These are phyloP conservation scores for Salix purpurea DNA, from an alignment of 345 rosid genomes.

Conservation along the genomic window DNA sequence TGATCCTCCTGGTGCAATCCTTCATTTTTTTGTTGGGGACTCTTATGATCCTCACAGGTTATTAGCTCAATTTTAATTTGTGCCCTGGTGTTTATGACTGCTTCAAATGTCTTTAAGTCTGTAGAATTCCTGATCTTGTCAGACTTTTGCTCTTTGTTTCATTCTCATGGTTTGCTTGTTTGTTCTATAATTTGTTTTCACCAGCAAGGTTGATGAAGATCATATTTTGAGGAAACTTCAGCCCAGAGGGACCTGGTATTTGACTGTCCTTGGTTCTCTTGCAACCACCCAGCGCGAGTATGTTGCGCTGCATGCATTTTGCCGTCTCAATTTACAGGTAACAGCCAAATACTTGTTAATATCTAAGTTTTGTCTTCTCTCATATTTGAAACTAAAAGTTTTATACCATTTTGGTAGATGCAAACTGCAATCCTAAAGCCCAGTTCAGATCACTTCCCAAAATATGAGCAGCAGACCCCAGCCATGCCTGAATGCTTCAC, in stretches of 20 bases:
- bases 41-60: constrained; percentile 64
- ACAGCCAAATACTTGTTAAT: neutral
- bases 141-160: neutral
- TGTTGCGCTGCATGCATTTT: constrained; percentile 95
- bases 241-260: constrained; percentile 74
- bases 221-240: constrained; percentile 86
- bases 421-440: constrained; percentile 92
- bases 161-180: neutral
- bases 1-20: constrained; percentile 94
- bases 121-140: neutral
- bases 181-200: neutral
- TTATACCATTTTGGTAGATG: constrained; percentile 49
- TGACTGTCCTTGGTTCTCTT: constrained; percentile 95
- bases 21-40: constrained; percentile 95
- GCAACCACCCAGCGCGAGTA: constrained; percentile 99
- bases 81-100: neutral
- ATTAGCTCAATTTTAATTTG: constrained; percentile 9
- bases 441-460: constrained; percentile 88
- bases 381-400: neutral
- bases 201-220: constrained; percentile 74
- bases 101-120: neutral
- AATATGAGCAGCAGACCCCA: constrained; percentile 84
- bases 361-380: neutral
- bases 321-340: constrained; percentile 94
- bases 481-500: constrained; percentile 96